Evolutionary conservation across 768 basidiomycete species (phyloP).

Genomic region (Mycena rosella): DNA sequence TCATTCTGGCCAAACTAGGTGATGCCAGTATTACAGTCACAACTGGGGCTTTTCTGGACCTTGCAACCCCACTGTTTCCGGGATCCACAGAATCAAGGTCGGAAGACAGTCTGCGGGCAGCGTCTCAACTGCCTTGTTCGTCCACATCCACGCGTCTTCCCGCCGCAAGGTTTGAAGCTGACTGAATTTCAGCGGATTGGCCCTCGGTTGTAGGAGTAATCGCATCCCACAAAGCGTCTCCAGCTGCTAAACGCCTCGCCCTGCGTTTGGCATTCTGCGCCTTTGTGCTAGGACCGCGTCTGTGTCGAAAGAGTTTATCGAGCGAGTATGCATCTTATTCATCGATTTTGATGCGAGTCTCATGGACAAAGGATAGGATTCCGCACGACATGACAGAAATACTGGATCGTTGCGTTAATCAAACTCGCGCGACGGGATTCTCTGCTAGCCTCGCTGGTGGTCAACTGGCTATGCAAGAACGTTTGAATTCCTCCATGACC

Average conservation of each 20-base stretch:
- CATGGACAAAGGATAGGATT: not conserved
- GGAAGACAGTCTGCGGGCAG: constrained; percentile 67
- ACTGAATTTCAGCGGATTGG: constrained; percentile 63
- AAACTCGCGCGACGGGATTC: constrained; percentile 30
- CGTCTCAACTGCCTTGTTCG: constrained; percentile 76
- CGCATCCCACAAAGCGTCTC: constrained; percentile 64
- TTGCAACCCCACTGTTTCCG: constrained; percentile 30
- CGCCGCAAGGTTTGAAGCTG: constrained; percentile 1
- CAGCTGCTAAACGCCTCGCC: constrained; percentile 71
- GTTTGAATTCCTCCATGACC: constrained; percentile 54
- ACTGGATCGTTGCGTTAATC: constrained; percentile 35
- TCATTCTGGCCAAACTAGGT: constrained; percentile 66
- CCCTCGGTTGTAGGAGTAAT: constrained; percentile 57
- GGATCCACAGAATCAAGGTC: constrained; percentile 55
- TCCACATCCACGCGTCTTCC: constrained; percentile 1
- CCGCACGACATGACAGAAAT: constrained; percentile 35
- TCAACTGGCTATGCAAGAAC: constrained; percentile 43
- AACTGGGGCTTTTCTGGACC: constrained; percentile 36
- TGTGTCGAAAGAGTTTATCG: constrained; percentile 42
- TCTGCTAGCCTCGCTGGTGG: constrained; percentile 34
- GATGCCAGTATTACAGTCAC: constrained; percentile 50
- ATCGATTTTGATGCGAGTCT: not conserved
- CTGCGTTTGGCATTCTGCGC: constrained; percentile 67
- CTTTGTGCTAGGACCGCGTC: constrained; percentile 64
- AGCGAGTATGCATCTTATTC: not conserved